A percentile compares a stretch with the other conserved stretches of the same genome.
These are phyloP conservation scores for Aphanomyces invadans DNA, from an alignment of 352 stramenopile species.

Conservation along the genomic window DNA sequence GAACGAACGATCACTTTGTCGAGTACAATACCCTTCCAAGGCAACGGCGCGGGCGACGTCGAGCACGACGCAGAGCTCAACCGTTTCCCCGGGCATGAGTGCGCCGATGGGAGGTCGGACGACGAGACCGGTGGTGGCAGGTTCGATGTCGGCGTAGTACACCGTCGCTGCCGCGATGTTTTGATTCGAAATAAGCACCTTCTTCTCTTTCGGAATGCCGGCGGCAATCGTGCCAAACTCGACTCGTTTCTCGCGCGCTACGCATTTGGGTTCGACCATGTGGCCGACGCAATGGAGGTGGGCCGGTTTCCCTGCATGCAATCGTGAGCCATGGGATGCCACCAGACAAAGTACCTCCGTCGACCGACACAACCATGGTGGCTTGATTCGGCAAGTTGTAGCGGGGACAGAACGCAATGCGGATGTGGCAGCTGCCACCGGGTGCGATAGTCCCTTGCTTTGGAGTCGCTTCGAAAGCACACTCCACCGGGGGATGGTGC, in stretches of 20 bases:
- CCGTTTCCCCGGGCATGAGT: constrained; percentile 43
- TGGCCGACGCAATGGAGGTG: constrained; percentile 44
- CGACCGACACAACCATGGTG: constrained; percentile 5
- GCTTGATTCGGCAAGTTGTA: constrained; percentile 28
- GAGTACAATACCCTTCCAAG: constrained; percentile 31
- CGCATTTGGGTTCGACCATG: constrained; percentile 44
- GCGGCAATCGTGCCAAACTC: constrained; percentile 78
- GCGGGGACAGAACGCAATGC: constrained; percentile 35
- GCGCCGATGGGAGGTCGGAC: constrained; percentile 38
- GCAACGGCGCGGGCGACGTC: constrained; percentile 42
- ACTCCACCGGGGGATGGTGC: not conserved
- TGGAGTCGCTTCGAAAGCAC: constrained; percentile 39
- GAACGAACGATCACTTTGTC: not conserved
- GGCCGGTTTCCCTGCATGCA: constrained; percentile 39
- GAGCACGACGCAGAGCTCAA: constrained; percentile 48
- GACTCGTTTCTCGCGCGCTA: constrained; percentile 60
- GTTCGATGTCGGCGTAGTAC: constrained; percentile 59
- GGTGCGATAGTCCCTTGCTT: constrained; percentile 35
- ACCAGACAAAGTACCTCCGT: constrained; percentile 21
- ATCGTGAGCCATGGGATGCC: no score
- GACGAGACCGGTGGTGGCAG: constrained; percentile 33
- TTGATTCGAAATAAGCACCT: constrained; percentile 16
- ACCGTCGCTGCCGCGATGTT: constrained; percentile 37
- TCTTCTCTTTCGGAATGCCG: constrained; percentile 58
- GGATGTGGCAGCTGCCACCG: constrained; percentile 27